Base-by-base conservation (phyloP, 2,329 filamentous ascomycete species). In the Stagonosporopsis chrysanthemi region DNA sequence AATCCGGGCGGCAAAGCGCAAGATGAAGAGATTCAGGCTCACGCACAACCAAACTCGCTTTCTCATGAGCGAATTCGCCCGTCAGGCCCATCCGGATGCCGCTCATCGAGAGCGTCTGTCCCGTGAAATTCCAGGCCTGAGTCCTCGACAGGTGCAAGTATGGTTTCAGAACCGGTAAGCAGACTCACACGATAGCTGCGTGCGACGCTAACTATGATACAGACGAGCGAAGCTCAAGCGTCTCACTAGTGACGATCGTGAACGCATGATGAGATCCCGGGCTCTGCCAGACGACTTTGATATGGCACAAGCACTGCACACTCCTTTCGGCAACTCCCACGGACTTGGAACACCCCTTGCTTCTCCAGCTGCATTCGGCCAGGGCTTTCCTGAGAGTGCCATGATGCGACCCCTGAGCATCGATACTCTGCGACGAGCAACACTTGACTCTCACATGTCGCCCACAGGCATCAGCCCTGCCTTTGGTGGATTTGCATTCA, bases 1-100 rank as follows among this genome's bases (percentile, higher is more conserved):
- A 60, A 71, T 81, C 22, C 74, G 80, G 31, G 79, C 79, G 8
- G 79, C 80, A 52, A 82, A 82, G 69, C 77, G 81, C 47, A 83
- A 81, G 72, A 84, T 83, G 90, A 94, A 94, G 81, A 83, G 91
- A 56, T 94, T 94, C 73, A 86, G 93, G 65, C 87, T 98, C 63
- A 97, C 93, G 1, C 93, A 97, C 76, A 94, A 95, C 69, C 94
- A 98, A 82, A 97, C 94, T n/a, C 88, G 94, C 14, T 98, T 96
- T 70, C 81, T 98, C 54, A 96, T 97, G 92, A 97, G 91, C 77
- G 93, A 98, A 75, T 98, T 97, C 71, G 90, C 92, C 55, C 92
- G 95, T 68, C 92, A 98, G 74, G 91, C 93, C 23, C 93, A 97
- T 74, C 93, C 93, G 7, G 93, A 98, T 78, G 93, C 93, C 38